Conservation (phyloP, 768 basidiomycete species). For the Mycena galericulata region DNA sequence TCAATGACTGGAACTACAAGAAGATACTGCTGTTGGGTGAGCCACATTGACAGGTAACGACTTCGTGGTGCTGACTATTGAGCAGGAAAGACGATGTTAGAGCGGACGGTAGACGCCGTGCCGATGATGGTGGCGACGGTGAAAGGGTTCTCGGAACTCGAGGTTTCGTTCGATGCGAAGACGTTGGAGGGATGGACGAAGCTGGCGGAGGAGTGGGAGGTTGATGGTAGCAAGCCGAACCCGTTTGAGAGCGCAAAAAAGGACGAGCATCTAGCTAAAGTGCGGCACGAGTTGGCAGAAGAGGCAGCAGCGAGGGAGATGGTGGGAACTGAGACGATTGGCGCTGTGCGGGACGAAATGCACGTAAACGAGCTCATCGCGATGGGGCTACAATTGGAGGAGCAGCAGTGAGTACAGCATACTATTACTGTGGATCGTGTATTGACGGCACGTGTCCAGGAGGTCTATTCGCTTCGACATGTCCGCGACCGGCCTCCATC, state of each 20-base stretch:
- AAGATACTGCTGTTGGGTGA: slow-evolving; percentile 16
- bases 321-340: not conserved
- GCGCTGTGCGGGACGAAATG: slow-evolving; percentile 16
- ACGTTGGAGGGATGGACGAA: not conserved
- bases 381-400: slow-evolving; percentile 31
- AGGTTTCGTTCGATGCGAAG: not conserved
- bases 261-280: not conserved
- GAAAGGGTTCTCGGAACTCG: not conserved
- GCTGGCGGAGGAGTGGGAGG: not conserved
- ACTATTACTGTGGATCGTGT: too few relatives aligned
- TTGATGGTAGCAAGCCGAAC: not conserved
- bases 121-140: not conserved
- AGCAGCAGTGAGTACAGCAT: slow-evolving; percentile 32
- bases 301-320: not conserved
- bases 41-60: not conserved
- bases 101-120: not conserved
- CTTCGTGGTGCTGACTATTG: not conserved
- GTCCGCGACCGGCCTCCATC: slow-evolving; percentile 14
- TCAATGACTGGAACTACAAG: slow-evolving; percentile 24
- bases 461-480: not conserved
- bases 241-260: not conserved
- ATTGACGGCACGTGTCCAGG: not conserved
- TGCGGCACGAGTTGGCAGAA: not conserved
- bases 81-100: not conserved
- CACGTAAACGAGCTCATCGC: slow-evolving; percentile 22